A percentile compares a stretch with the other conserved stretches of the same genome.
These are phyloP conservation scores for Capronia americana DNA, from an alignment of 2,329 filamentous ascomycete species.

Conservation along the genomic window DNA sequence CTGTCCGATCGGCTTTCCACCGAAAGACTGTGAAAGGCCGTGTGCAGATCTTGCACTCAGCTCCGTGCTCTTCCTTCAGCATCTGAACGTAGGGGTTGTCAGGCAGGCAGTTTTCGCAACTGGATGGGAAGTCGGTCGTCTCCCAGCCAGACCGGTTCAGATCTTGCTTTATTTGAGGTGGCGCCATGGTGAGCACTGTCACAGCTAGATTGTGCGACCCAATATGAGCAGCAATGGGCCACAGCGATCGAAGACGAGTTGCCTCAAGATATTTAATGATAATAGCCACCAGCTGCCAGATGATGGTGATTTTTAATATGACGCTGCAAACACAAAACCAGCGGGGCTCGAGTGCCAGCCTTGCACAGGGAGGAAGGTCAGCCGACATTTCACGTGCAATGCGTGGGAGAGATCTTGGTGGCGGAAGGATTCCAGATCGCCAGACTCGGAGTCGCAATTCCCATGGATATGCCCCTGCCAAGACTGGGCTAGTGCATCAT, in stretches of 20 bases:
- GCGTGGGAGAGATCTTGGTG: background rate
- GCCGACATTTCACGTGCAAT: background rate
- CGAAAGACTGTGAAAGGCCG: slow-evolving; percentile 94
- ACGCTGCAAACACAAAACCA: slow-evolving; percentile 12
- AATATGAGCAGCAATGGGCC: background rate
- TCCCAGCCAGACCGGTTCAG: slow-evolving; percentile 97
- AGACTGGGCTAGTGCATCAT: background rate
- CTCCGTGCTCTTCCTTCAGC: slow-evolving; percentile 95
- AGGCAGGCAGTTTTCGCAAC: slow-evolving; percentile 85
- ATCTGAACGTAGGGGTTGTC: slow-evolving; percentile 99
- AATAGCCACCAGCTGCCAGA: background rate
- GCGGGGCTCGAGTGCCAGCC: slow-evolving; percentile 5
- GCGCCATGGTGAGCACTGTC: slow-evolving; percentile 60
- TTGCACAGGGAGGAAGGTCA: background rate
- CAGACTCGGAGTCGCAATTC: slow-evolving; percentile 8
- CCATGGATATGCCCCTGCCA: slow-evolving; percentile 7
- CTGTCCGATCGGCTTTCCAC: slow-evolving; percentile 91
- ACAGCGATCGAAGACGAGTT: background rate
- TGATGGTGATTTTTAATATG: slow-evolving; percentile 9
- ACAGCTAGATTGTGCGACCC: background rate
- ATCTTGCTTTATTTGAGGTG: slow-evolving; percentile 93
- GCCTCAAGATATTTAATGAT: background rate
- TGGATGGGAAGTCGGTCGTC: slow-evolving; percentile 63
- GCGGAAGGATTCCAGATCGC: slow-evolving; percentile 1
- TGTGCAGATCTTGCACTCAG: slow-evolving; percentile 86